Conservation (phyloP, 2,329 filamentous ascomycete species). For the Orbilia javanica region DNA sequence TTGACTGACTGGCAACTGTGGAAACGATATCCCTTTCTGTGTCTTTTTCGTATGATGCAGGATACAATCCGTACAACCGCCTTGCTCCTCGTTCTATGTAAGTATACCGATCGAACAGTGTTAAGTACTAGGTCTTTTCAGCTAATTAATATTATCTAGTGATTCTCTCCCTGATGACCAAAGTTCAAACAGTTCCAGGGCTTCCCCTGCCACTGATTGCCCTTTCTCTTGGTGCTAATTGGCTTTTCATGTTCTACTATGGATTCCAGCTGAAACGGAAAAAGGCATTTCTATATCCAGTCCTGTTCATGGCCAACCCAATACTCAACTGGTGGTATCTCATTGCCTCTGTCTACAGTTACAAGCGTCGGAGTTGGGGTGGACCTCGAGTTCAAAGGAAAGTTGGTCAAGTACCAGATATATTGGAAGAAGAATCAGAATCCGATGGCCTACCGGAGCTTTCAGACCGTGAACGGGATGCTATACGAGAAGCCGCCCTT, state of each 20-base stretch:
- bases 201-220: constrained; percentile 93
- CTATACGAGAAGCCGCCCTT: constrained; percentile 41
- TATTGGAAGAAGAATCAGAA: constrained; percentile 22
- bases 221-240: constrained; percentile 91
- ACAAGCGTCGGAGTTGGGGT: constrained; percentile 86
- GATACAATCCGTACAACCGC: constrained; percentile 96
- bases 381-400: constrained; percentile 75
- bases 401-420: not conserved
- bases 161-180: constrained; percentile 86
- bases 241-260: constrained; percentile 96
- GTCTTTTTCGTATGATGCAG: constrained; percentile 90
- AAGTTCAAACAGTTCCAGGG: constrained; percentile 80
- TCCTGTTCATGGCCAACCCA: constrained; percentile 95
- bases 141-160: constrained; percentile 76
- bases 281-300: constrained; percentile 93
- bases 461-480: constrained; percentile 47
- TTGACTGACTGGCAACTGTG: constrained; percentile 92
- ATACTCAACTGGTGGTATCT: constrained; percentile 99
- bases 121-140: not conserved
- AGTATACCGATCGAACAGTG: not conserved
- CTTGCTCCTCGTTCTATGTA: constrained; percentile 74
- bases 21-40: constrained; percentile 88
- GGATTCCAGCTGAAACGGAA: constrained; percentile 85
- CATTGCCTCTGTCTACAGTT: constrained; percentile 68
- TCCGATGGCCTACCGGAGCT: constrained; percentile 48